Conservation (phyloP, 176 grass and related monocot species). For the Oryza coarctata region DNA sequence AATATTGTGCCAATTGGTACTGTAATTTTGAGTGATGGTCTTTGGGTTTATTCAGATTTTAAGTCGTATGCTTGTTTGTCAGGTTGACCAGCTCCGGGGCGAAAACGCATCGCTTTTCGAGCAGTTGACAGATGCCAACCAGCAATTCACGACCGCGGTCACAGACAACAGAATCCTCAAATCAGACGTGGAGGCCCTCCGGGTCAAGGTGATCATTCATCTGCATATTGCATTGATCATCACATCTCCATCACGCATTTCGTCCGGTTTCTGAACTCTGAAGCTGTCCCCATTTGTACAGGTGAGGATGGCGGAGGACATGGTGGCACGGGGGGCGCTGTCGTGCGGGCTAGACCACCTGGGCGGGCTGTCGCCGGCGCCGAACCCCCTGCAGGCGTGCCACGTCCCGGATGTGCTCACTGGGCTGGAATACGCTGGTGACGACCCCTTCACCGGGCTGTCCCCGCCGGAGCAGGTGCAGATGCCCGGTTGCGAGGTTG, state of each 20-base stretch:
- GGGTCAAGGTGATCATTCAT: conserved; percentile 58
- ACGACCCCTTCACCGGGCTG: conserved; percentile 53
- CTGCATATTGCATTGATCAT: not conserved
- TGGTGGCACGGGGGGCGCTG: conserved; percentile 66
- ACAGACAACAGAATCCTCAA: conserved; percentile 88
- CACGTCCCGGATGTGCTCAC: conserved; percentile 46
- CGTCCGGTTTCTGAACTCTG: not conserved
- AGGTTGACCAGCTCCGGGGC: conserved; percentile 81
- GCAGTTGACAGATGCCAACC: conserved; percentile 73
- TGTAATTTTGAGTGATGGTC: not conserved
- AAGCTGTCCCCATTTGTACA: conserved; percentile 11
- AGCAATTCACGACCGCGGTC: conserved; percentile 62
- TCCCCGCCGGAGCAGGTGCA: conserved; percentile 65
- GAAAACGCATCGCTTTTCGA: conserved; percentile 76
- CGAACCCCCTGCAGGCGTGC: conserved; percentile 54
- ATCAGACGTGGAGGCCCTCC: conserved; percentile 75
- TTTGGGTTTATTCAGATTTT: not conserved
- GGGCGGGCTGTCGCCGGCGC: conserved; percentile 30
- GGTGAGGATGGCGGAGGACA: conserved; percentile 95
- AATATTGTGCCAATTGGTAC: not conserved
- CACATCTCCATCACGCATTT: not conserved
- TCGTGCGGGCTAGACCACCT: conserved; percentile 57
- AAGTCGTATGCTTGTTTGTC: not conserved
- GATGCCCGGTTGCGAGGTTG: conserved; percentile 34
- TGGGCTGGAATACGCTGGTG: conserved; percentile 57